These are phyloP conservation scores for Trichophyton rubrum DNA, from an alignment of 2,329 filamentous ascomycete species.

Conservation along the genomic window DNA sequence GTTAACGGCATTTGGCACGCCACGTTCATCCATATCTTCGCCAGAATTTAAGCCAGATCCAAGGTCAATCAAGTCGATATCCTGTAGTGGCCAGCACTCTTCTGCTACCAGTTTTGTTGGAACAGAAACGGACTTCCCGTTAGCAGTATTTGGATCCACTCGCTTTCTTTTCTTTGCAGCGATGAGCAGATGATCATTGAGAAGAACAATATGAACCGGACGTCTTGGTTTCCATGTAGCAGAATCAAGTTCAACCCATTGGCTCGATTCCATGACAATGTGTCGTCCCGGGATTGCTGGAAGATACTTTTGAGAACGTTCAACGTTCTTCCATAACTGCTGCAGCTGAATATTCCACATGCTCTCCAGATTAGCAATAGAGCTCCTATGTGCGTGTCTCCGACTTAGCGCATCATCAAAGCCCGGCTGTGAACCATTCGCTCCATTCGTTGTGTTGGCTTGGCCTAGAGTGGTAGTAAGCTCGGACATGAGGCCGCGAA, in stretches of 20 bases:
- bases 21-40: slow-evolving; percentile 40
- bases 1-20: slow-evolving; percentile 74
- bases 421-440: slow-evolving; percentile 37
- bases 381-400: slow-evolving; percentile 68
- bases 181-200: slow-evolving; percentile 89
- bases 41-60: slow-evolving; percentile 38
- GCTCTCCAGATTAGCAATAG: slow-evolving; percentile 61
- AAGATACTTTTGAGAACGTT: slow-evolving; percentile 92
- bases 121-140: slow-evolving; percentile 32
- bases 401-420: slow-evolving; percentile 42
- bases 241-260: slow-evolving; percentile 93
- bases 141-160: slow-evolving; percentile 47
- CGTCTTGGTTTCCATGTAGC: slow-evolving; percentile 90
- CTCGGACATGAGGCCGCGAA: slow-evolving; percentile 84
- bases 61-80: slow-evolving; percentile 87
- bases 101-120: slow-evolving; percentile 75
- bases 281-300: slow-evolving; percentile 84
- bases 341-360: slow-evolving; percentile 58
- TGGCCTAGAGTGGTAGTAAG: slow-evolving; percentile 57
- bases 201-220: slow-evolving; percentile 77
- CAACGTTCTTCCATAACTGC: slow-evolving; percentile 90
- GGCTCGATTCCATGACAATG: slow-evolving; percentile 80
- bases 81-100: slow-evolving; percentile 83
- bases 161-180: slow-evolving; percentile 90
- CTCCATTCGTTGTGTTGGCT: slow-evolving; percentile 34